These are phyloP conservation scores for Tetrapyrgos nigripes DNA, from an alignment of 1,284 basidiomycete genomes.

Conservation along the genomic window DNA sequence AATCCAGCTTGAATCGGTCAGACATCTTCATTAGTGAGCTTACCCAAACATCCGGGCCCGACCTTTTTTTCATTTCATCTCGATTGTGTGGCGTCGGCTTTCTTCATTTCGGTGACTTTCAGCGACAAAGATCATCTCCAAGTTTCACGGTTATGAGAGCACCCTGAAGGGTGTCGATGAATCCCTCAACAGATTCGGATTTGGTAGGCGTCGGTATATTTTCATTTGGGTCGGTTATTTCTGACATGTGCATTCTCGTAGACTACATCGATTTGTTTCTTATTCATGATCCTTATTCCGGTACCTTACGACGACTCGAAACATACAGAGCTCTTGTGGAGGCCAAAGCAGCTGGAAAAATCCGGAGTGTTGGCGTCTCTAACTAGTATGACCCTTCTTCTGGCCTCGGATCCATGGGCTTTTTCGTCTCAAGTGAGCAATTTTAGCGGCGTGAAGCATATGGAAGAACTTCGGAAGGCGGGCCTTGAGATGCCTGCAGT, in stretches of 20 bases:
- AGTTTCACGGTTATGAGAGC: slow-evolving; percentile 61
- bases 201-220: slow-evolving; percentile 43
- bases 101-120: slow-evolving; percentile 13
- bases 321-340: slow-evolving; percentile 72
- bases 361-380: slow-evolving; percentile 77
- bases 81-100: not conserved
- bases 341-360: slow-evolving; percentile 66
- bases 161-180: slow-evolving; percentile 62
- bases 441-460: slow-evolving; percentile 72
- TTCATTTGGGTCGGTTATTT: not conserved
- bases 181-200: slow-evolving; percentile 59
- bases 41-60: not conserved
- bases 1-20: slow-evolving; percentile 56
- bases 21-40: slow-evolving; percentile 75
- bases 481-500: slow-evolving; percentile 73
- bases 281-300: slow-evolving; percentile 76
- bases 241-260: slow-evolving; percentile 25
- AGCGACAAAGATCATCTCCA: slow-evolving; percentile 71
- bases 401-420: not conserved
- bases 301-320: slow-evolving; percentile 59
- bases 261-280: slow-evolving; percentile 82
- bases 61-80: slow-evolving; percentile 3
- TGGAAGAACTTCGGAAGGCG: slow-evolving; percentile 74
- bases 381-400: slow-evolving; percentile 63
- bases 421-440: not conserved